Percentiles rank a stretch among this genome's conserved stretches.
Conservation (phyloP, 2,329 filamentous ascomycete genomes). For the Aspergillus fumigatiaffinis region DNA sequence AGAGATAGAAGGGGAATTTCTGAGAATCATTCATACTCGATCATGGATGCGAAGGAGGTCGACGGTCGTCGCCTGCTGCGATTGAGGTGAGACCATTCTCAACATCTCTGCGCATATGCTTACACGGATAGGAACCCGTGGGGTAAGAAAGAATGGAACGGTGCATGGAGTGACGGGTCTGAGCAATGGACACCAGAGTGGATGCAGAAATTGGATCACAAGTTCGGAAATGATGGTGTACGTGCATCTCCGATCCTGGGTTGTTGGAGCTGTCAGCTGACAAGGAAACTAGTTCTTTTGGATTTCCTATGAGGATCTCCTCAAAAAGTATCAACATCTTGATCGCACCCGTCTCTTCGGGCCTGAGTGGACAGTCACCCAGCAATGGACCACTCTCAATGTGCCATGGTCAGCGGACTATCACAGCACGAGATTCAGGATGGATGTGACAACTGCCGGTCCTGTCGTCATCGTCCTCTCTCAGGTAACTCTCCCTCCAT, state of each 20-base stretch:
- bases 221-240: slow-evolving; percentile 71
- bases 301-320: slow-evolving; percentile 57
- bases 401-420: slow-evolving; percentile 61
- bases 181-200: slow-evolving; percentile 81
- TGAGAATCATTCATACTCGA: slow-evolving; percentile 54
- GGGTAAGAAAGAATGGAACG: slow-evolving; percentile 77
- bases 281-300: slow-evolving; percentile 47
- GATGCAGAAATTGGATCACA: slow-evolving; percentile 67
- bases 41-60: slow-evolving; percentile 58
- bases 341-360: slow-evolving; percentile 60
- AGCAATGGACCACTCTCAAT: slow-evolving; percentile 58
- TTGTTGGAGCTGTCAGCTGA: slow-evolving; percentile 2
- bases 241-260: not conserved
- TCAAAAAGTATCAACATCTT: slow-evolving; percentile 57
- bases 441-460: slow-evolving; percentile 50
- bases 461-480: slow-evolving; percentile 57
- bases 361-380: slow-evolving; percentile 57
- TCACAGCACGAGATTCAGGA: slow-evolving; percentile 56
- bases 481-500: slow-evolving; percentile 35
- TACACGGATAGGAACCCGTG: slow-evolving; percentile 64
- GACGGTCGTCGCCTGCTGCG: slow-evolving; percentile 62
- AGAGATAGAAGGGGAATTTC: slow-evolving; percentile 43
- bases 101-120: slow-evolving; percentile 5
- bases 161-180: slow-evolving; percentile 76
- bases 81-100: slow-evolving; percentile 46